Percentiles rank a stretch among this genome's conserved stretches.
These are phyloP conservation scores for Solanum neorickii DNA, from an alignment of 257 asterid genomes.

Conservation along the genomic window DNA sequence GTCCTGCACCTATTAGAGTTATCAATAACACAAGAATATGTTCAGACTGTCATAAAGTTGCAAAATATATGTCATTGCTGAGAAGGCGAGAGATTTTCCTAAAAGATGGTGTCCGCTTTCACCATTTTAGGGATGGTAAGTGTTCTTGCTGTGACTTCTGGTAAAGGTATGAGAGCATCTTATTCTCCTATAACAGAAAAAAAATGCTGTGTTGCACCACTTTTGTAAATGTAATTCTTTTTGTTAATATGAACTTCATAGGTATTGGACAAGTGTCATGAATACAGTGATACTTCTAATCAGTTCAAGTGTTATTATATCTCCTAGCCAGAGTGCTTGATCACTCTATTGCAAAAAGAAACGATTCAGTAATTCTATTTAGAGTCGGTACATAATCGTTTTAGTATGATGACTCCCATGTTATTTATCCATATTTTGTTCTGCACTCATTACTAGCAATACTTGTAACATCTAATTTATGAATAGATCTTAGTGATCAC, in stretches of 20 bases:
- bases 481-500: neutral
- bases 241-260: neutral
- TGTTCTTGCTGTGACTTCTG: constrained; percentile 54
- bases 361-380: neutral
- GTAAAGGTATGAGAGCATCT: neutral
- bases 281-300: neutral
- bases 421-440: neutral
- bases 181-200: neutral
- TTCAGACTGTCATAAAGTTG: constrained; percentile 47
- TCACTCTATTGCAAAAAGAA: neutral
- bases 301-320: neutral
- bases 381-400: neutral
- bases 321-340: neutral
- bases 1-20: constrained; percentile 29
- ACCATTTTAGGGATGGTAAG: constrained; percentile 45
- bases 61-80: constrained; percentile 37
- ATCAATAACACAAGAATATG: constrained; percentile 47
- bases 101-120: constrained; percentile 47
- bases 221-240: neutral
- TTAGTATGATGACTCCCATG: neutral
- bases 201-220: neutral
- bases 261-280: neutral
- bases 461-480: neutral
- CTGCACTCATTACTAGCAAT: neutral
- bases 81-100: constrained; percentile 38